Base-by-base conservation (phyloP, 2,329 filamentous ascomycete species). In the Pseudocercospora macadamiae region DNA sequence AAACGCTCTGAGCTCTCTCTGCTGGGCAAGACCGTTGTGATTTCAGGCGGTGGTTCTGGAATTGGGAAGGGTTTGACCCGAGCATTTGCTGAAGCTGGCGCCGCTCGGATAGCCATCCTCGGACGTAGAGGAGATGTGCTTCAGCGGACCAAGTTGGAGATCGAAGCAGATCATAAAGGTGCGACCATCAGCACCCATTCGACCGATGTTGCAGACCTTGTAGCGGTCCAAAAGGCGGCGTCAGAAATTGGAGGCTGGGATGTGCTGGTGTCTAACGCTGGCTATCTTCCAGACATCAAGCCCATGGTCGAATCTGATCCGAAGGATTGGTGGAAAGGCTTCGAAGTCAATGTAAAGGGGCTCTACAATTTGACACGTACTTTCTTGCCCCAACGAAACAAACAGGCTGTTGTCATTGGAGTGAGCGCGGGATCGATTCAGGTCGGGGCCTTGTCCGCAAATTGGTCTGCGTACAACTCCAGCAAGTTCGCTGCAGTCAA, bases 41-140 rank as follows among this genome's bases (percentile, higher is more conserved):
- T 79, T 14, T 81, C 79, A 3, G 79, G 78, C 23, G 78, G 75
- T 0, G 77, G 77, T 3, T 74, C 65, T 12, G 79, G 78, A 7
- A 81, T 82, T 42, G 79, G 79, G 26, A 71, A 70, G 30, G 75
- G 71, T 45, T 79, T 74, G 8, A 76, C 77, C 5, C 66, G 51
- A n/a, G 68, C 66, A 59, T 82, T 80, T 55, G 78, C 78, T 6
- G 51, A 68, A 60, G 78, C 80, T 57, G 77, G 79, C 10, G 78
- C 79, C 1, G 67, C 72, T 36, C 69, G 69, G 1, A 77, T 83
- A 47, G 73, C 72, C 8, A 70, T 83, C 14, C 12, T 51, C 18
- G 48, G 48, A 12, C 14, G 48, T 23, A 37, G 28, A 25, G 32
- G 21, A 12, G 30, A 51, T 34, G 48, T 37, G 8, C 9, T 51